Evolutionary conservation across 2,329 filamentous ascomycete species (phyloP).

Genomic region (Bipolaris victoriae): DNA sequence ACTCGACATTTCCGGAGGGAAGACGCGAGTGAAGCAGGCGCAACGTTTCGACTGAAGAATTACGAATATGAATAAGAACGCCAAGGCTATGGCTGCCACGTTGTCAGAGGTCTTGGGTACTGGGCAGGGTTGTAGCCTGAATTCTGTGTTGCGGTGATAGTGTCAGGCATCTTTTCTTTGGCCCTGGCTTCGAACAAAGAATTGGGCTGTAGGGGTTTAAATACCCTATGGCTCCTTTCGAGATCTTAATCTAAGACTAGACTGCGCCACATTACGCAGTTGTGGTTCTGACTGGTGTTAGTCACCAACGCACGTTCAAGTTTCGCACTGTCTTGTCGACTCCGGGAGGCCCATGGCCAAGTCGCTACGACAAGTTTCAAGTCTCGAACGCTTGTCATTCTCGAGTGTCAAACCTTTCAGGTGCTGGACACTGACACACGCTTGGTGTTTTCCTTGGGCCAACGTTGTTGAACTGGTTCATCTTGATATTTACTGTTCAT

Average conservation of each 20-base stretch:
- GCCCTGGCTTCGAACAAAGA: no score
- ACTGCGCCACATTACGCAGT: neutral
- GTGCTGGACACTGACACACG: neutral
- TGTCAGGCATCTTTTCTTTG: no score
- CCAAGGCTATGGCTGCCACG: conserved; percentile 46
- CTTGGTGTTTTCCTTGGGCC: neutral
- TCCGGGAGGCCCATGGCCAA: no score
- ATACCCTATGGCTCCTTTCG: no score
- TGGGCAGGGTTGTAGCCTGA: neutral
- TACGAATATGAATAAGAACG: conserved; percentile 33
- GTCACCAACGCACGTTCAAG: neutral
- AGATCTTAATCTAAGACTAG: neutral
- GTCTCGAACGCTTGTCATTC: neutral
- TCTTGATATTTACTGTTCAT: no score
- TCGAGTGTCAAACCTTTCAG: neutral
- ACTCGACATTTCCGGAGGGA: conserved; percentile 43
- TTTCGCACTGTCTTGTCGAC: neutral
- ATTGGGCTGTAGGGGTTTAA: no score
- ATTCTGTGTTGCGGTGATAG: no score
- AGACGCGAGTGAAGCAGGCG: conserved; percentile 36
- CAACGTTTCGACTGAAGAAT: conserved; percentile 47
- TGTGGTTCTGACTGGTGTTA: neutral
- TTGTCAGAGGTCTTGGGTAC: conserved; percentile 11
- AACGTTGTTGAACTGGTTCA: neutral
- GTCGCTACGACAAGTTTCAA: neutral